Conservation (phyloP, 2,329 filamentous ascomycete species). For the Neopestalotiopsis clavispora region DNA sequence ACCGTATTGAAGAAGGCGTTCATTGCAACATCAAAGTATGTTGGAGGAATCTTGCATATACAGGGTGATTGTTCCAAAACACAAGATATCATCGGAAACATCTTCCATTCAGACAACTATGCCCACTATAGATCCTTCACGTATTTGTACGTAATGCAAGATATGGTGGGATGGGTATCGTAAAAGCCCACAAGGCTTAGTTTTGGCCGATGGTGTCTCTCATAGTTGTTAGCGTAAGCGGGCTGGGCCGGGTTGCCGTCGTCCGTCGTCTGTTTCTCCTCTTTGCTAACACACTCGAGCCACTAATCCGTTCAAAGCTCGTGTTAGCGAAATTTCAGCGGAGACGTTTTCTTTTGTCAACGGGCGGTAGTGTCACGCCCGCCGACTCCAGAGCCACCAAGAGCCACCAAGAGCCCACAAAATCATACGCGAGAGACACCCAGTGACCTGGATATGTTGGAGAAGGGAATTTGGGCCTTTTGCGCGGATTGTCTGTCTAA, state of each 20-base stretch:
- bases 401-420: neutral
- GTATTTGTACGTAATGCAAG: neutral
- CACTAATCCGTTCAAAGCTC: neutral
- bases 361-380: neutral
- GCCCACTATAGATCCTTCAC: neutral
- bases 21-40: too few relatives aligned
- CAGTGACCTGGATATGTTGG: too few relatives aligned
- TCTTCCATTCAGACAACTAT: neutral
- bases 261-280: neutral
- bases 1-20: too few relatives aligned
- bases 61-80: too few relatives aligned
- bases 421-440: neutral
- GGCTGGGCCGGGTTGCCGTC: neutral
- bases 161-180: neutral
- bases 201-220: neutral
- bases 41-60: too few relatives aligned
- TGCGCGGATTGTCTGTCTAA: neutral
- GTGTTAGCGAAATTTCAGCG: neutral
- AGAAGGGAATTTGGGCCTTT: neutral
- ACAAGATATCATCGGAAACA: too few relatives aligned
- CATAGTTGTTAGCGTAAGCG: neutral
- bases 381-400: neutral
- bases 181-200: neutral
- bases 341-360: neutral
- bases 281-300: neutral